Evolutionary conservation across 306 rosid species (phyloP).

Genomic region (Alnus glutinosa): DNA sequence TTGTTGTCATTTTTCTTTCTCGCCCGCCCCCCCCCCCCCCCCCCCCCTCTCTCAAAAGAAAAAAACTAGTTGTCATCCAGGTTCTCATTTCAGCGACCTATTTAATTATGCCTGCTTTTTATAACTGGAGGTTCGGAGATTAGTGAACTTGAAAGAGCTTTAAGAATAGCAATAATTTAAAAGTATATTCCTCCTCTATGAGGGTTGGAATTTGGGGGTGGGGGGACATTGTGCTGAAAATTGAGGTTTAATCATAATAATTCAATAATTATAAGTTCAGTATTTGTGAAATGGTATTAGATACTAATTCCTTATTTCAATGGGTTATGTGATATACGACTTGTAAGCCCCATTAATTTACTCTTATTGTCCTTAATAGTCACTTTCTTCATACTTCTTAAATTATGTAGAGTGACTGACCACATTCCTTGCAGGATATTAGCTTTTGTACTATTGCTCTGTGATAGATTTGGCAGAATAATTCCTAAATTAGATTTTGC

Average conservation of each 20-base stretch:
- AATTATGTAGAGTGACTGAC: neutral
- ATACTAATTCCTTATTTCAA: neutral
- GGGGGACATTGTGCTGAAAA: neutral
- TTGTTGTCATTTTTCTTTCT: neutral
- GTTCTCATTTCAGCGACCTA: slow-evolving; percentile 9
- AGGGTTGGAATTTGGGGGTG: neutral
- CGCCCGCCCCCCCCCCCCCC: too few relatives aligned
- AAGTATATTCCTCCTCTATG: neutral
- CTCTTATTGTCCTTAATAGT: neutral
- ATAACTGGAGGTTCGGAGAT: neutral
- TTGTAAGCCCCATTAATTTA: neutral
- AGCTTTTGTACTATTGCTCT: neutral
- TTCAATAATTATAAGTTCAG: neutral
- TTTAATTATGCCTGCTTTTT: neutral
- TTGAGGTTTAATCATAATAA: neutral
- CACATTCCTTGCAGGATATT: neutral
- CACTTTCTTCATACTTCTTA: neutral
- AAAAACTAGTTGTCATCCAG: slow-evolving; percentile 1
- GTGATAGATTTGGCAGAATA: neutral
- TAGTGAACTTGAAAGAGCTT: neutral
- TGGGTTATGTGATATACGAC: neutral
- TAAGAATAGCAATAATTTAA: neutral
- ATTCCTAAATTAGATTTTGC: neutral
- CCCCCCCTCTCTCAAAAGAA: too few relatives aligned
- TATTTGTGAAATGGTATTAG: neutral